Percentiles rank a stretch among this genome's conserved stretches.
Evolutionary conservation across 495 filamentous ascomycete genomes (phyloP).

Genomic region (Acidomyces sp.): DNA sequence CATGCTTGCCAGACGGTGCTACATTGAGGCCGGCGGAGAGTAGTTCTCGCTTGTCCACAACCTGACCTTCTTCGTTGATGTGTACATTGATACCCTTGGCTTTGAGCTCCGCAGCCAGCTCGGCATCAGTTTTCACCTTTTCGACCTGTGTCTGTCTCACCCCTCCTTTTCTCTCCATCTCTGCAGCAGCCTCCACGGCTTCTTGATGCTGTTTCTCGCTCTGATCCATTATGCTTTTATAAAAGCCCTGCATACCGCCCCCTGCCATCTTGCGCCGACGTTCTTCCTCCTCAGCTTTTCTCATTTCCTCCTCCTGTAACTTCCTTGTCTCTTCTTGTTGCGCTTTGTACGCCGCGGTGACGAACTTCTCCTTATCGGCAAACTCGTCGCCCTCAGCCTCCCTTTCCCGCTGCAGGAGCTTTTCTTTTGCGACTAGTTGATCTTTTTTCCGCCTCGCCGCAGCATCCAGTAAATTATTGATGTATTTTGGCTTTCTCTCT

Average conservation of each 20-base stretch:
- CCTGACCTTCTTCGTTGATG: slow-evolving; percentile 85
- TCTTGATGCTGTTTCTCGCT: slow-evolving; percentile 64
- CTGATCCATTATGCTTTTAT: slow-evolving; percentile 65
- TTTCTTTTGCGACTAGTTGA: slow-evolving; percentile 74
- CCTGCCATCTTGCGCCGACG: slow-evolving; percentile 45
- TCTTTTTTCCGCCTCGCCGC: slow-evolving; percentile 83
- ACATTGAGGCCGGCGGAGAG: slow-evolving; percentile 82
- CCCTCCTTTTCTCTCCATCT: slow-evolving; percentile 30
- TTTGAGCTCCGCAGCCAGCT: slow-evolving; percentile 62
- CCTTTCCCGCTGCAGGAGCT: slow-evolving; percentile 70
- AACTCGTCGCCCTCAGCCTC: slow-evolving; percentile 91
- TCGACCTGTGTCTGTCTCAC: slow-evolving; percentile 21
- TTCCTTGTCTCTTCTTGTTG: slow-evolving; percentile 75
- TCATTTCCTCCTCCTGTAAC: slow-evolving; percentile 69
- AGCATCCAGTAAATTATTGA: slow-evolving; percentile 62
- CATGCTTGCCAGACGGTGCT: slow-evolving; percentile 42
- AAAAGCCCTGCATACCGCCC: slow-evolving; percentile 74
- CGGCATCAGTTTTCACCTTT: slow-evolving; percentile 49
- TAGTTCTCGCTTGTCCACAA: slow-evolving; percentile 86
- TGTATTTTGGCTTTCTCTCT: slow-evolving; percentile 64
- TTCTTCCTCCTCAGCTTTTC: slow-evolving; percentile 53
- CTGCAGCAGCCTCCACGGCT: slow-evolving; percentile 46
- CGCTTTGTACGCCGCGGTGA: slow-evolving; percentile 86
- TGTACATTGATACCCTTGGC: slow-evolving; percentile 53
- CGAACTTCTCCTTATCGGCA: slow-evolving; percentile 90